Percentiles rank a stretch among this genome's conserved stretches.
phyloP scores from a whole-genome alignment of 495 filamentous ascomycete genomes.

The Aspergillus kassunensis region DNA sequence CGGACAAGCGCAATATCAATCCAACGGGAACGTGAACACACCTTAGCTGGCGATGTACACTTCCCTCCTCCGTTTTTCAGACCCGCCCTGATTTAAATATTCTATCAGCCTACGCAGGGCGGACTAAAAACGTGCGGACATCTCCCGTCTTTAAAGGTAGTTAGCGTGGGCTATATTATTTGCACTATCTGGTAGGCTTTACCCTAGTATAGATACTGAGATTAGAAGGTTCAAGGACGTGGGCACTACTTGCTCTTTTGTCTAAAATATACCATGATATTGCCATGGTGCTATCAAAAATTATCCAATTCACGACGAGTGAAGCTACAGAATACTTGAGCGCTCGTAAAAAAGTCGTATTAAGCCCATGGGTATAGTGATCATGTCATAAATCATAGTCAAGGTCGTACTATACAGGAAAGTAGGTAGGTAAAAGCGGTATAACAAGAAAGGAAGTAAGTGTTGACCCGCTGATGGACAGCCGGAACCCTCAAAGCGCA shows the following conservation, averaged over 20 bases:
- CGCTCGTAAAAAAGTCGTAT: not conserved
- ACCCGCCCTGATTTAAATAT: conserved; percentile 33
- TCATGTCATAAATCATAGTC: conserved; percentile 18
- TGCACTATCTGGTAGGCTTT: too few species aligned
- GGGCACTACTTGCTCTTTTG: too few species aligned
- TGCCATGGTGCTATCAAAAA: too few species aligned
- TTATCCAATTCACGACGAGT: too few species aligned
- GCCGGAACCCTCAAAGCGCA: not conserved
- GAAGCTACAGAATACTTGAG: not conserved
- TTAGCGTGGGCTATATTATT: too few species aligned
- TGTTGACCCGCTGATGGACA: too few species aligned
- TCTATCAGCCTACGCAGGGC: conserved; percentile 45
- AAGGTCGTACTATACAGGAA: conserved; percentile 12
- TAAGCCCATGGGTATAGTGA: conserved; percentile 1
- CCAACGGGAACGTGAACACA: conserved; percentile 31
- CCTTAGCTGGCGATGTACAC: conserved; percentile 31
- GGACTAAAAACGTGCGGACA: conserved; percentile 55
- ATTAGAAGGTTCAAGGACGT: too few species aligned
- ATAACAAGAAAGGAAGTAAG: not conserved
- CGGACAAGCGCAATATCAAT: conserved; percentile 41
- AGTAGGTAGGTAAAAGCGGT: not conserved
- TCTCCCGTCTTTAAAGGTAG: not conserved
- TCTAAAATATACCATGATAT: too few species aligned
- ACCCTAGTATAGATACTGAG: too few species aligned
- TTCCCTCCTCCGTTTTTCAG: conserved; percentile 47